Evolutionary conservation across 2,329 filamentous ascomycete genomes (phyloP).

Genomic region (Huntiella bhutanensis): DNA sequence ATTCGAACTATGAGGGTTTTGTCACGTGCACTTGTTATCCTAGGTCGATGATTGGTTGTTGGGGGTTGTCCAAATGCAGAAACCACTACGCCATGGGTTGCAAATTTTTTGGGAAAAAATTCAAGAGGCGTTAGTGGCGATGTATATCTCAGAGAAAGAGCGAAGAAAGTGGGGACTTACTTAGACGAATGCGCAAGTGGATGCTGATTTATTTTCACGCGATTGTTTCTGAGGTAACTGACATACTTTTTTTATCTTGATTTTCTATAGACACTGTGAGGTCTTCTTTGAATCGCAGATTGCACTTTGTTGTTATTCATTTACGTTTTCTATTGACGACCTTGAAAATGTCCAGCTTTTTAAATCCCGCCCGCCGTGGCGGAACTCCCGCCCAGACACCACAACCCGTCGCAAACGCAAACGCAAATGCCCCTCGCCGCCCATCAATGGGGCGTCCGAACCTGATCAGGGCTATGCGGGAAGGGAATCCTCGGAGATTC

Average conservation of each 20-base stretch:
- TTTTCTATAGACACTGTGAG: neutral
- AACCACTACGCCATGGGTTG: neutral
- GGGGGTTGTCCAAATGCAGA: neutral
- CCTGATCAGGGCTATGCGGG: slow-evolving; percentile 31
- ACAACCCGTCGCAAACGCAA: slow-evolving; percentile 13
- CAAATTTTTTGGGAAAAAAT: neutral
- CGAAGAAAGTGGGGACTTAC: neutral
- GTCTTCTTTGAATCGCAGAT: too few relatives aligned
- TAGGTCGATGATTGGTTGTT: neutral
- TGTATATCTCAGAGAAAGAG: neutral
- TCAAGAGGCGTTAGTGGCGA: neutral
- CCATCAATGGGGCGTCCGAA: slow-evolving; percentile 23
- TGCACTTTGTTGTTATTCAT: neutral
- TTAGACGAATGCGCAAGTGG: too few relatives aligned
- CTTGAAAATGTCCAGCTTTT: slow-evolving; percentile 26
- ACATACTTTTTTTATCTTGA: neutral
- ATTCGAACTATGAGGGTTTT: neutral
- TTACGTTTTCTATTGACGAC: neutral
- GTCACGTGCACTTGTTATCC: neutral
- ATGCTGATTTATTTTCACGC: neutral
- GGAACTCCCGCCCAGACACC: slow-evolving; percentile 15
- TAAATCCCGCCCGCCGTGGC: slow-evolving; percentile 23
- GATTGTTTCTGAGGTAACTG: neutral
- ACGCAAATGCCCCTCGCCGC: slow-evolving; percentile 13
- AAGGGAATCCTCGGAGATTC: slow-evolving; percentile 14